A percentile compares a stretch with the other conserved stretches of the same genome.
These are phyloP conservation scores for Zasmidium citrigriseum DNA, from an alignment of 2,329 filamentous ascomycete genomes.

Conservation along the genomic window DNA sequence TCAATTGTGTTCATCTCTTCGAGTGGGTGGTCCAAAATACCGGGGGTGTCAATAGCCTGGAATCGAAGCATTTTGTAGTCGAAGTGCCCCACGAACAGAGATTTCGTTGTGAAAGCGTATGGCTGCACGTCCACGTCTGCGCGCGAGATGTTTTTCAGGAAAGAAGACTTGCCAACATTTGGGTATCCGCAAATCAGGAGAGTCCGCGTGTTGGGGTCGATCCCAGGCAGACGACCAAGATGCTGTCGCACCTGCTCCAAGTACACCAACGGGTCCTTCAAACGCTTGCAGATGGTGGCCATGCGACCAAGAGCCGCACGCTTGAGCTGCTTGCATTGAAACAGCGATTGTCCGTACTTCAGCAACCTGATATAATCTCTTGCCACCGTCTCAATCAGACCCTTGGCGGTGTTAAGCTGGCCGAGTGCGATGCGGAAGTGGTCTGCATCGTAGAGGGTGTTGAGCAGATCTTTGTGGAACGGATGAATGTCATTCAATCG, in stretches of 20 bases:
- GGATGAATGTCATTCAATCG: conserved; percentile 92
- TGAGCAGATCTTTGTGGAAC: conserved; percentile 88
- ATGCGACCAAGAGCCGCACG: conserved; percentile 93
- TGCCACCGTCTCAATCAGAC: conserved; percentile 92
- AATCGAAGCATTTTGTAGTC: conserved; percentile 92
- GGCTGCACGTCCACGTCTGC: conserved; percentile 97
- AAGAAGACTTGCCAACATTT: conserved; percentile 96
- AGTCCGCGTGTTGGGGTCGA: conserved; percentile 95
- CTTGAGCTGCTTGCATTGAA: conserved; percentile 99
- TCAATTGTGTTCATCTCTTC: conserved; percentile 99
- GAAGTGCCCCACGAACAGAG: conserved; percentile 94
- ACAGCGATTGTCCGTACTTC: conserved; percentile 95
- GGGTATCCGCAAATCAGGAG: conserved; percentile 96
- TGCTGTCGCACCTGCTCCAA: conserved; percentile 97
- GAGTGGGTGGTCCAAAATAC: conserved; percentile 93
- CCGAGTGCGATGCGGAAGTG: conserved; percentile 96
- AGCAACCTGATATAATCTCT: conserved; percentile 94
- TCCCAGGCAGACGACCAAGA: conserved; percentile 93
- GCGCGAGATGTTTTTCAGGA: conserved; percentile 85
- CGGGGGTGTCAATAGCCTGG: conserved; percentile 96
- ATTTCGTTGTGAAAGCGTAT: conserved; percentile 98
- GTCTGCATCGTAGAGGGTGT: conserved; percentile 98
- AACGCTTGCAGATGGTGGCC: conserved; percentile 91
- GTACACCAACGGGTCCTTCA: conserved; percentile 93
- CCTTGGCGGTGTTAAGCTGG: conserved; percentile 93